Base-by-base conservation (phyloP, 805 yeast genomes). In the Yamadazyma tumulicola region DNA sequence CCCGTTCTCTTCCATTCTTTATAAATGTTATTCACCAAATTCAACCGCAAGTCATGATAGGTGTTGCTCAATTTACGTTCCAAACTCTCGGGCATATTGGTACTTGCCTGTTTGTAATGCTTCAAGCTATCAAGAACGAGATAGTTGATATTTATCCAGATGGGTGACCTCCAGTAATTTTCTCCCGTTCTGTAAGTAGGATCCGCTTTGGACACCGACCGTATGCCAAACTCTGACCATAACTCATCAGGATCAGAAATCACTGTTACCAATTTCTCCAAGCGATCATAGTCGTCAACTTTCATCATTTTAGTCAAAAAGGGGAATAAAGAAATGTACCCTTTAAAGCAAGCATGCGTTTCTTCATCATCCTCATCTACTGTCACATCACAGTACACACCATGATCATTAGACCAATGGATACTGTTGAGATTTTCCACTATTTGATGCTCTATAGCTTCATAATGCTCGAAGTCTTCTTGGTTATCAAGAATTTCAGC, bases 121-220 rank as follows among this genome's bases (percentile, higher is more conserved):
- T 65, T 56, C 42, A 93, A 64, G 4, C 85, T 73, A 34, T 87
- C 93, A 27, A 93, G 64, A 4, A 81, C 67, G 57, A 93, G 63
- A 52, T 87, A 91, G 63, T 93, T 93, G 51, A 93, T 84, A 55
- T 88, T 85, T 47, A 88, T 68, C 97, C 97, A 93, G 18, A 93
- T 71, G 13, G 94, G 86, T 1, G 96, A 93, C 43, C 96, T 75
- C 98, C 98, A 93, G 63, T 93, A 93, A 58, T 91, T 81, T 52
- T 93, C 98, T 6, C 73, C 91, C 0, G 80, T 75, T 36, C 83
- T 83, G 60, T 82, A 93, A 39, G 52, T 62, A 14, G 64, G 63
- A 48, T 85, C 89, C 4, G 68, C 47, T 48, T 77, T 78, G 1
- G 96, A 84, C 23, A 93, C 63, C 0, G 95, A 84, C 43, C 96